Percentiles rank a stretch among this genome's conserved stretches.
Evolutionary conservation across 2,329 filamentous ascomycete species (phyloP).

Genomic region (Phialocephala sp.): DNA sequence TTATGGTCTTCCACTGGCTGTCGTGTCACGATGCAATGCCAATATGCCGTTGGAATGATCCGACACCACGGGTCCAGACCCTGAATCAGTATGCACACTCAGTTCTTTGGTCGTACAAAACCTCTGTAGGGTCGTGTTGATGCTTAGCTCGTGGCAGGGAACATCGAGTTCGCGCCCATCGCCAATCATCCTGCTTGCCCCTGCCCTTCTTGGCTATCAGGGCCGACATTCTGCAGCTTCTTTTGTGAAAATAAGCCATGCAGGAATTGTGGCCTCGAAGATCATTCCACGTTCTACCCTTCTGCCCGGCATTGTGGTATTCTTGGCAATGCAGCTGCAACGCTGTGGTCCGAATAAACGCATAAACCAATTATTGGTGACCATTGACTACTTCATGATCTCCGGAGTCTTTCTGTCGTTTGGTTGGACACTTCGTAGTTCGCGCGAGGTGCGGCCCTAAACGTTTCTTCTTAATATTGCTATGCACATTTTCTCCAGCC

Average conservation of each 20-base stretch:
- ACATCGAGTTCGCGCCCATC: too few relatives aligned
- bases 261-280: too few relatives aligned
- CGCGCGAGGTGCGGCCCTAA: background rate
- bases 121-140: too few relatives aligned
- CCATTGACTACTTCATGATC: background rate
- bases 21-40: background rate
- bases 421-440: background rate
- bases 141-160: too few relatives aligned
- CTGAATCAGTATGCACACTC: background rate
- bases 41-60: background rate
- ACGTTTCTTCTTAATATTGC: background rate
- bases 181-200: too few relatives aligned
- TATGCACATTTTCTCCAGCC: background rate
- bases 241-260: too few relatives aligned
- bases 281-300: background rate
- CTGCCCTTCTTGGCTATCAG: too few relatives aligned
- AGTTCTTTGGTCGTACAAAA: too few relatives aligned
- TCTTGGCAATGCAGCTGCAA: background rate
- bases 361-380: background rate
- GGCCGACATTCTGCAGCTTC: too few relatives aligned
- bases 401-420: background rate
- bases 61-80: constrained; percentile 1
- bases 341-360: background rate
- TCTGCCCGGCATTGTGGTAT: background rate
- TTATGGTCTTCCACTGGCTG: background rate